Evolutionary conservation across 1,139 yeast genomes (phyloP), one percentile per base, ranked within the genome.

Genomic region (Candida labiduridarum): DNA sequence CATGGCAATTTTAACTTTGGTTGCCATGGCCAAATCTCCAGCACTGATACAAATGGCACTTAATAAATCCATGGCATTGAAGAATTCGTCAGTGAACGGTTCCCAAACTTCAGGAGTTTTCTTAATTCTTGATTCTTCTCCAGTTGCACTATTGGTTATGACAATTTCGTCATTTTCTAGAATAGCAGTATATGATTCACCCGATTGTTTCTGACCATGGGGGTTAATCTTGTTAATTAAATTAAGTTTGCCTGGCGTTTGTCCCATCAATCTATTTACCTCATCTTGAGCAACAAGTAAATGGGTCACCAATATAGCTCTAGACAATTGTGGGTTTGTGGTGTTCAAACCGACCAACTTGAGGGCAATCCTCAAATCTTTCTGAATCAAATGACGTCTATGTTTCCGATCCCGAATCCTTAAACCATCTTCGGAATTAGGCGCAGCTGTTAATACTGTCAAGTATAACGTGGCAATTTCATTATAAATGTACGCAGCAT

Each of bases 21-120:
- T 69, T 0, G 95, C 92, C 52, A 80, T 71, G 19, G 80, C 72
- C 48, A 84, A 69, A 61, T 87, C 92, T 9, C 91, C 90, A 6
- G 84, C 75, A 1, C 87, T 76, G 16, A 87, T 66, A 56, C 89
- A 84, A 36, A 84, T 74, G 1, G 91, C 89, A 8, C 86, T 81
- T 54, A 84, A 78, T 52, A 88, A 62, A 58, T 88, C 94, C 69
- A 90, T 75, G 2, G 89, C 87, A 52, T 83, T 83, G 67, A 89
- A 85, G 55, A 85, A 79, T 62, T 89, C 96, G 55, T 86, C 90
- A 33, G 85, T 72, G 59, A 86, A 88, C 2, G 92, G 91, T 55
- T 79, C 82, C 88, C 89, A 83, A 1, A 82, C 81, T 49, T 75
- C 77, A n/a, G 75, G 74, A 41, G 69, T 67, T 48, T 69, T 68